Conservation (phyloP, 2,329 filamentous ascomycete genomes). For the Coniochaeta sp. region DNA sequence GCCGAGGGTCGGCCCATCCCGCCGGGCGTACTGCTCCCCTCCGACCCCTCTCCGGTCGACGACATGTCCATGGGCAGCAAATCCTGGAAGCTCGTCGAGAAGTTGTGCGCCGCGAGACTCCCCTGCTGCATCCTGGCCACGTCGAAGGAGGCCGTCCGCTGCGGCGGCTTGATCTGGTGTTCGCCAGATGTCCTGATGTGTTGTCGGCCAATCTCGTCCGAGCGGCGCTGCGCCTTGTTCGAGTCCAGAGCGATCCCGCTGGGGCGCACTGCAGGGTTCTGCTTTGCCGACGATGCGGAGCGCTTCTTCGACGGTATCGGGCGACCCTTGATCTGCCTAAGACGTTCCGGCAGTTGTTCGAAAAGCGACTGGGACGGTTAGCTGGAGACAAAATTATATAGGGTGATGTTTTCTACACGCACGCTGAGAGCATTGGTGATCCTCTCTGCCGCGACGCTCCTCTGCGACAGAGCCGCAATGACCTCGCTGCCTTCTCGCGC, state of each 20-base stretch:
- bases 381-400: constrained; percentile 3
- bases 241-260: constrained; percentile 18
- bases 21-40: constrained; percentile 22
- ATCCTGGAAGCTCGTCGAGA: constrained; percentile 33
- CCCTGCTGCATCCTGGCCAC: constrained; percentile 14
- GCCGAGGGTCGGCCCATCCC: constrained; percentile 15
- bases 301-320: constrained; percentile 45
- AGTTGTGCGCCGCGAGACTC: constrained; percentile 21
- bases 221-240: constrained; percentile 12
- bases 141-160: constrained; percentile 18
- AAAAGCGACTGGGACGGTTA: constrained; percentile 59
- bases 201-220: constrained; percentile 17
- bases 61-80: constrained; percentile 38
- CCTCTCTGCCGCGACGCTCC: constrained; percentile 82
- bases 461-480: constrained; percentile 68
- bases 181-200: constrained; percentile 7
- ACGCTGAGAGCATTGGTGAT: constrained; percentile 74
- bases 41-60: constrained; percentile 31
- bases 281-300: constrained; percentile 35
- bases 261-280: constrained; percentile 18
- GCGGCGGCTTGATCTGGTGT: constrained; percentile 7
- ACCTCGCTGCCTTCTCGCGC: constrained; percentile 79
- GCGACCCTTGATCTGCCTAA: constrained; percentile 45
- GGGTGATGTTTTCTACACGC: constrained; percentile 22
- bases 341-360: constrained; percentile 68